Evolutionary conservation across 2,329 filamentous ascomycete species (phyloP), one percentile per base, ranked within the genome.

Genomic region (Venturia carpophila): DNA sequence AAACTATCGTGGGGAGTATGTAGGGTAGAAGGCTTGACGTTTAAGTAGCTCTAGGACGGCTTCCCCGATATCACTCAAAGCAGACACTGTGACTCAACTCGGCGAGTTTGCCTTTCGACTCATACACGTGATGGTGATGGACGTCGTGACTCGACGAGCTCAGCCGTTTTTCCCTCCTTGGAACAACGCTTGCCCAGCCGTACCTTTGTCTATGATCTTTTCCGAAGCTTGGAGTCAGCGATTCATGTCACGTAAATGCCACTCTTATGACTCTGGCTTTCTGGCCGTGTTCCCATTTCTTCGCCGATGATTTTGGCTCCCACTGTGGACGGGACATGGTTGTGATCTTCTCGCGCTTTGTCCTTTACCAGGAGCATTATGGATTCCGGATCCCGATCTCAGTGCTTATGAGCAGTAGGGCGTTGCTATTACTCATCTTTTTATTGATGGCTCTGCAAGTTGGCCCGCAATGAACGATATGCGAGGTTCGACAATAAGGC

Each of bases 401-500:
- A n/a, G n/a, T n/a, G n/a, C n/a, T n/a, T n/a, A n/a, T n/a, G n/a
- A n/a, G n/a, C n/a, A n/a, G n/a, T 34, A 56, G 52, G 52, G 52
- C 52, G 52, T 56, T 27, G 47, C 21, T 27, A 27, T 13, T 24
- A n/a, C n/a, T 21, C 2, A 3, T 43, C 15, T 43, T n/a, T n/a
- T n/a, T n/a, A n/a, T n/a, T n/a, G n/a, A n/a, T n/a, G n/a, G n/a
- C n/a, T n/a, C n/a, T n/a, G n/a, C 41, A 17, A 17, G 42, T 9
- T n/a, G 30, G 27, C 30, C 52, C 52, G 52, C 52, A 19, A 37
- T 56, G 27, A 3, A 37, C 30, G 27, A 56, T 21, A 37, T 56
- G 30, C 2, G 24, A 37, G 17, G 52, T 34, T 56, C 52, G 52
- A 56, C 52, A 56, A 56, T 37, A 56, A 56, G 52, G 52, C 52